These are phyloP conservation scores for Malus sylvestris DNA, from an alignment of 306 rosid genomes.

Conservation along the genomic window DNA sequence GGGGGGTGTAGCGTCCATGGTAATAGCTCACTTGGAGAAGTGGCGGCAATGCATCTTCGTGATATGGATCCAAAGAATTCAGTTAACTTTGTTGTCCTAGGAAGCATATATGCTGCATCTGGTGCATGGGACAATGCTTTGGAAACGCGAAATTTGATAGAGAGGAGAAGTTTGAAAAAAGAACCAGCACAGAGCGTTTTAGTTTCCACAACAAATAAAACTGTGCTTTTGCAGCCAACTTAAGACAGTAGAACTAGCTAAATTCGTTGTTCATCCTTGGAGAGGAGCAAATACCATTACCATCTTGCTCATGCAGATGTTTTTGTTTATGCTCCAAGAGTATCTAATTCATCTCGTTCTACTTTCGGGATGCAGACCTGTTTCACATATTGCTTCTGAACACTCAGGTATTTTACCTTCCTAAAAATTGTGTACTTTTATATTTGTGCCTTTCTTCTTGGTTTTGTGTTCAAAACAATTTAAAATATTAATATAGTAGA, in stretches of 20 bases:
- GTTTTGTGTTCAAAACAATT: neutral
- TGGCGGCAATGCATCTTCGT: slow-evolving; percentile 20
- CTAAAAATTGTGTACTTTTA: neutral
- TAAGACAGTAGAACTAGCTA: neutral
- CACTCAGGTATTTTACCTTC: neutral
- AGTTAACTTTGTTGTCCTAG: slow-evolving; percentile 19
- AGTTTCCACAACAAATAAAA: slow-evolving; percentile 1
- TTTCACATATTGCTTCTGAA: neutral
- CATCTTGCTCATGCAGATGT: neutral
- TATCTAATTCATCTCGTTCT: neutral
- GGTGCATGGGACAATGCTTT: slow-evolving; percentile 32
- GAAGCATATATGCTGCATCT: slow-evolving; percentile 26
- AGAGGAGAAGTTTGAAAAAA: slow-evolving; percentile 15
- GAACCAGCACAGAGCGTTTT: slow-evolving; percentile 24
- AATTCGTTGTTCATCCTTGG: neutral
- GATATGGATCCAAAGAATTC: slow-evolving; percentile 25
- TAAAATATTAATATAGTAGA: neutral
- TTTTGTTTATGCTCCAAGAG: neutral
- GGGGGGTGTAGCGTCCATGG: slow-evolving; percentile 28
- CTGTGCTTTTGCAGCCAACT: neutral
- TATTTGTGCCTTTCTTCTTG: neutral
- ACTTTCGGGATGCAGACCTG: neutral
- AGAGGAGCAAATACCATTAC: neutral
- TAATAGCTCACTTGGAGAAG: slow-evolving; percentile 20
- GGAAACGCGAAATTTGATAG: slow-evolving; percentile 9